phyloP scores from a whole-genome alignment of 192 early-diverging fungal species.

The Oehlia diaphana region DNA sequence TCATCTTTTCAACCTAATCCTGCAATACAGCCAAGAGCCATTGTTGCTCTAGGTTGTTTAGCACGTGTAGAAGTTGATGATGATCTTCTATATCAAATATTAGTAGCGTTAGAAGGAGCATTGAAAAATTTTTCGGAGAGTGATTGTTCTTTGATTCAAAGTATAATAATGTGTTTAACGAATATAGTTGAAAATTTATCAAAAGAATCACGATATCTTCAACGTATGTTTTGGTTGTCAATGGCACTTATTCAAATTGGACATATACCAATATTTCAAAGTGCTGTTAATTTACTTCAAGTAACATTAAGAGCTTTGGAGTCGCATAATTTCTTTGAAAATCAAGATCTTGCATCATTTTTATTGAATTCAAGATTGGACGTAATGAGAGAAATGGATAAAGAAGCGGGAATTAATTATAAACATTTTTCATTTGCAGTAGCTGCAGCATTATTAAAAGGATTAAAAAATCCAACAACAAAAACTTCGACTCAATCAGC shows the following conservation, averaged over 20 bases:
- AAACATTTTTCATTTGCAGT: conserved; percentile 87
- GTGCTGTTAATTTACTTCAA: conserved; percentile 67
- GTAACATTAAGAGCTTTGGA: conserved; percentile 78
- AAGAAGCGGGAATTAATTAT: conserved; percentile 77
- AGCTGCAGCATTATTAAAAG: conserved; percentile 77
- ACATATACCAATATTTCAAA: conserved; percentile 73
- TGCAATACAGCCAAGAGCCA: conserved; percentile 91
- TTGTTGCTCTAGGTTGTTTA: conserved; percentile 85
- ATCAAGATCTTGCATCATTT: conserved; percentile 65
- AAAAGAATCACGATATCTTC: conserved; percentile 78
- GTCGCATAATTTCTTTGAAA: conserved; percentile 65
- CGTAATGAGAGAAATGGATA: conserved; percentile 72
- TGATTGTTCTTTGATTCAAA: conserved; percentile 76
- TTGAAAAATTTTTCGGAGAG: conserved; percentile 82
- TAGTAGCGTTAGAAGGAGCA: conserved; percentile 85
- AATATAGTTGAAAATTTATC: conserved; percentile 84
- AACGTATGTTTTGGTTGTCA: conserved; percentile 88
- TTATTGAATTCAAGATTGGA: conserved; percentile 74
- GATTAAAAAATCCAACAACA: conserved; percentile 73
- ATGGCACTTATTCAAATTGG: conserved; percentile 85
- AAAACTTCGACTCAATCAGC: conserved; percentile 71
- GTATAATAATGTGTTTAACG: conserved; percentile 87
- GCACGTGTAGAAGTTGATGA: conserved; percentile 90
- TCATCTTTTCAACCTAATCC: conserved; percentile 95
- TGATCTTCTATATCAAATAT: conserved; percentile 86